A percentile compares a stretch with the other conserved stretches of the same genome.
Conservation (phyloP, 2,329 filamentous ascomycete genomes). For the Xylaria sp. region DNA sequence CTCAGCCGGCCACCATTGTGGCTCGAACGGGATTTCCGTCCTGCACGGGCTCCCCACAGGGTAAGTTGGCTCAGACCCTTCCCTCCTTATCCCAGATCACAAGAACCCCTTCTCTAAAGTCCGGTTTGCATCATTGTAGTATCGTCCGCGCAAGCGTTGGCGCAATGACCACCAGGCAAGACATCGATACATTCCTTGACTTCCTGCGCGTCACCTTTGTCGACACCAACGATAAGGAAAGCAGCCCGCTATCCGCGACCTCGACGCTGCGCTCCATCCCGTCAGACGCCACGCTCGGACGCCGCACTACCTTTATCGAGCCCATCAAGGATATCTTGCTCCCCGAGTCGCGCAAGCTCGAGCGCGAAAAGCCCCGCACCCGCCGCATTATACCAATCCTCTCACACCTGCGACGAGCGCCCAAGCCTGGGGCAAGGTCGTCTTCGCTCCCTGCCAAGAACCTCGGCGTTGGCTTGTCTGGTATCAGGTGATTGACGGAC, state of each 20-base stretch:
- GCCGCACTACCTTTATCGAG: constrained; percentile 1
- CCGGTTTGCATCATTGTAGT: constrained; percentile 47
- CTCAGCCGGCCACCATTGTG: constrained; percentile 68
- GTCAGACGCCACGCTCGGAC: constrained; percentile 32
- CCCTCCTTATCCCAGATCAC: not conserved
- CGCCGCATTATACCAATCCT: constrained; percentile 35
- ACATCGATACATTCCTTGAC: constrained; percentile 62
- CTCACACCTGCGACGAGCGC: constrained; percentile 26
- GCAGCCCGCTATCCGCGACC: constrained; percentile 35
- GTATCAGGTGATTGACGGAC: constrained; percentile 18
- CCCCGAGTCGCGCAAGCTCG: constrained; percentile 22
- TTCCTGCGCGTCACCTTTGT: constrained; percentile 59
- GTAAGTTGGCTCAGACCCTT: constrained; percentile 47
- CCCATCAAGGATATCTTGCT: not conserved
- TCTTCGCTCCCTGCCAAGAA: constrained; percentile 28
- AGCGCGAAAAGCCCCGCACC: constrained; percentile 20
- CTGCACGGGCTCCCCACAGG: constrained; percentile 66
- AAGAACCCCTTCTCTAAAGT: not conserved
- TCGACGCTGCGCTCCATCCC: constrained; percentile 36
- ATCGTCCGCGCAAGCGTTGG: constrained; percentile 71
- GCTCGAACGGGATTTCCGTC: constrained; percentile 63
- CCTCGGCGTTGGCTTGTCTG: constrained; percentile 8
- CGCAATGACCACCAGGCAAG: constrained; percentile 68
- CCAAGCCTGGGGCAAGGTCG: constrained; percentile 23
- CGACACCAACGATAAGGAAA: constrained; percentile 40